Base-by-base conservation (phyloP, 495 filamentous ascomycete genomes). In the Aspergillus leporis region DNA sequence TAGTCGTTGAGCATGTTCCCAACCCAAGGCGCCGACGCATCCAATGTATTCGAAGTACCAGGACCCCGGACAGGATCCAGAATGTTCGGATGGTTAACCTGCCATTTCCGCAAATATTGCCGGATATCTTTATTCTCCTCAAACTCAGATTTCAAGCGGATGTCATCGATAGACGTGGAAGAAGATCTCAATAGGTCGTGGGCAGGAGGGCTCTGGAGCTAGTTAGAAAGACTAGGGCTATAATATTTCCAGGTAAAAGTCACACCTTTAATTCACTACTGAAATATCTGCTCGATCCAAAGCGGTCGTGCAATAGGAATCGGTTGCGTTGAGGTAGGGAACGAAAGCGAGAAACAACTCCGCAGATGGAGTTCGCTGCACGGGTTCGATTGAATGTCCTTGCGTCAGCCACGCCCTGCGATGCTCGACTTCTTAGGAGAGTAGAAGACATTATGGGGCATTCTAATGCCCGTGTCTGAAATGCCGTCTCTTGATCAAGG, bases 91-190 rank as follows among this genome's bases (percentile, higher is more conserved):
- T 71, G 70, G 10, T 50, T 60, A 3, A 66, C 60, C 48, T 82
- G 75, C 86, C 86, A 89, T 74, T 72, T 68, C 34, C 73, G 70
- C 19, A 89, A 70, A 46, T 78, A 78, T 34, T 79, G 62, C 56
- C 84, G 76, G 51, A 86, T 82, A 49, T 78, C 62, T 45, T 65
- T 66, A 43, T 73, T 68, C 18, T 63, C 61, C 40, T 74, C 74
- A 30, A 78, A 68, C 57, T 78, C 72, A 54, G 58, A 67, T 50
- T 69, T 55, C 19, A 74, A 55, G 6, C 65, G 68, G 13, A 74
- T 61, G 48, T 69, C 63, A 43, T 72, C 64, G 55, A 69, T 55
- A 1, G 64, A 55, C 18, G 59, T 19, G 43, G 43, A 9, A 18
- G 38, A 30, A 3, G 51, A 5, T 28, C 53, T 51, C 14, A 52